phyloP scores from a whole-genome alignment of 257 asterid genomes.

The Capsicum baccatum region DNA sequence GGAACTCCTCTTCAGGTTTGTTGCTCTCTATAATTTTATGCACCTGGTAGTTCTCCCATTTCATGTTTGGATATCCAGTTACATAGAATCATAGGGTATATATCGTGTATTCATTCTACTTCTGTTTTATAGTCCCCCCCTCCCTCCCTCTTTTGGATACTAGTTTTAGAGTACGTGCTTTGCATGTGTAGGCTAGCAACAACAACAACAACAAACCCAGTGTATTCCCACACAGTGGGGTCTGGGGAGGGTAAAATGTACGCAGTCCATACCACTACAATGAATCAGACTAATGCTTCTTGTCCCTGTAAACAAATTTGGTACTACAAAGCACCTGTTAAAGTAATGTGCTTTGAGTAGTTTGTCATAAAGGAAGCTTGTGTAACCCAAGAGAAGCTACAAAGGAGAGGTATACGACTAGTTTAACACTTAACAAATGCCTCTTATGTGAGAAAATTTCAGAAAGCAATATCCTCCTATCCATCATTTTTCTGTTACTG shows the following conservation, averaged over 20 bases:
- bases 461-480: neutral
- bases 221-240: no score
- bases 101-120: neutral
- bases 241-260: no score
- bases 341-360: neutral
- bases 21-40: neutral
- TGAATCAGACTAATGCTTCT: neutral
- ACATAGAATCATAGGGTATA: neutral
- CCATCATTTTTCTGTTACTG: neutral
- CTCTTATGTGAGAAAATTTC: neutral
- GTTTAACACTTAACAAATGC: neutral
- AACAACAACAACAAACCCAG: no score
- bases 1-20: constrained; percentile 99
- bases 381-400: neutral
- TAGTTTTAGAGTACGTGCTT: no score
- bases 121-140: neutral
- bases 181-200: no score
- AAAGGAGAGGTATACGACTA: neutral
- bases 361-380: neutral
- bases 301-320: neutral
- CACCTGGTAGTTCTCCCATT: neutral
- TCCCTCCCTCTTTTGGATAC: neutral
- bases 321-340: neutral
- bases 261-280: no score
- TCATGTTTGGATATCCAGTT: constrained; percentile 5